phyloP scores from a whole-genome alignment of 1,139 yeast genomes.

The Kurtzmaniella quercitrusa region DNA sequence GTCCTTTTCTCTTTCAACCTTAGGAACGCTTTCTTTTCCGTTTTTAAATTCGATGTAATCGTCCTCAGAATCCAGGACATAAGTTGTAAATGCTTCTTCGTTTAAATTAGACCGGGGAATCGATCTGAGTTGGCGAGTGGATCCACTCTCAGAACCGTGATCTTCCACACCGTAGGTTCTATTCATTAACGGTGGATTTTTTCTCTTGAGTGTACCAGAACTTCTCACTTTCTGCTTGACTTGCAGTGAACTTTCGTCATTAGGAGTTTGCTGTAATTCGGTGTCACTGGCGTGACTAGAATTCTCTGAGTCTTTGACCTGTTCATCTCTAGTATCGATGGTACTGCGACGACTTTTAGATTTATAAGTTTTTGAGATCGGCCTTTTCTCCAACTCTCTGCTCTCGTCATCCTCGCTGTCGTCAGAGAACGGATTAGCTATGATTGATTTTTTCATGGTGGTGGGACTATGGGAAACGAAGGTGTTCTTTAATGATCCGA shows the following conservation, averaged over 20 bases:
- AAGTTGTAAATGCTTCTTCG: background rate
- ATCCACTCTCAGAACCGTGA: too few species aligned
- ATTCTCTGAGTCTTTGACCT: background rate
- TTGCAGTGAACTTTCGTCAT: too few species aligned
- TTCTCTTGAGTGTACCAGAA: too few species aligned
- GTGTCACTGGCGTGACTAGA: too few species aligned
- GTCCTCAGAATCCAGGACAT: background rate
- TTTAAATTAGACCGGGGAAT: background rate
- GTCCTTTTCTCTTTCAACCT: slow-evolving; percentile 1
- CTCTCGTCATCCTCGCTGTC: background rate
- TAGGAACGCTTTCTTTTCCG: background rate
- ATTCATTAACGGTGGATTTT: too few species aligned
- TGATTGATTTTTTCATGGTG: background rate
- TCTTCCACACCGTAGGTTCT: too few species aligned
- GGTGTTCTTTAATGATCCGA: background rate
- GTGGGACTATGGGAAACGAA: background rate
- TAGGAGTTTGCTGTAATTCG: too few species aligned
- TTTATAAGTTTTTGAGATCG: background rate
- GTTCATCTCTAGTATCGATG: background rate
- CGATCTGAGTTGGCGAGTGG: background rate
- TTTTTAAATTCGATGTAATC: background rate
- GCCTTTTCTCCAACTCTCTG: background rate
- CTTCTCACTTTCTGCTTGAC: too few species aligned
- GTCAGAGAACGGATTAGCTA: background rate
- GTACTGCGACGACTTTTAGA: background rate